These are phyloP conservation scores for Panaeolus cyanescens DNA, from an alignment of 768 basidiomycete genomes.

Conservation along the genomic window DNA sequence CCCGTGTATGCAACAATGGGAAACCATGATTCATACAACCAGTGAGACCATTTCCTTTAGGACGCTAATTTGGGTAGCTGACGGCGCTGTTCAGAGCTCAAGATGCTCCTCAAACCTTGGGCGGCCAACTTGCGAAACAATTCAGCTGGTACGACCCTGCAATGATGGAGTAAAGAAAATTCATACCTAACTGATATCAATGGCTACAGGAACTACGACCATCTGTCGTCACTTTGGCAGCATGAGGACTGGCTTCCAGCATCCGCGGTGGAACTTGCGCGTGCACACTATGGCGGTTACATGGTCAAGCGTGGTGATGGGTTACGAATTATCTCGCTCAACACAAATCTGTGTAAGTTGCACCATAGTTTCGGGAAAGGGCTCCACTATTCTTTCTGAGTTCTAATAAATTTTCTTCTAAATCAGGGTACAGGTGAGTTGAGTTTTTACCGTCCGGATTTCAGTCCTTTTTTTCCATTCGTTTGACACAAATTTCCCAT, in stretches of 20 bases:
- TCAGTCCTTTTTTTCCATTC: not conserved
- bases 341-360: slow-evolving; percentile 73
- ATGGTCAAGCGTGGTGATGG: slow-evolving; percentile 69
- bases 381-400: slow-evolving; percentile 1
- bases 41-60: slow-evolving; percentile 36
- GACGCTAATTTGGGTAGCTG: not conserved
- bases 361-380: not conserved
- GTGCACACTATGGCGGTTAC: slow-evolving; percentile 72
- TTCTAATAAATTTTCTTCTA: not conserved
- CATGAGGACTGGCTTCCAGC: slow-evolving; percentile 70
- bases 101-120: slow-evolving; percentile 62
- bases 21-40: slow-evolving; percentile 76
- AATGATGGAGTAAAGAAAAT: not conserved
- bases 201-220: slow-evolving; percentile 69
- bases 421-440: slow-evolving; percentile 37
- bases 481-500: not conserved
- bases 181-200: not conserved
- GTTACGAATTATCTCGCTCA: slow-evolving; percentile 70
- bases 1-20: slow-evolving; percentile 79
- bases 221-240: slow-evolving; percentile 70
- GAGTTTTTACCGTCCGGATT: not conserved
- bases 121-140: slow-evolving; percentile 54
- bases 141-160: slow-evolving; percentile 57
- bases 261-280: slow-evolving; percentile 55
- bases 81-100: slow-evolving; percentile 41